Evolutionary conservation across 495 filamentous ascomycete genomes (phyloP), one percentile per base, ranked within the genome.

Genomic region (Aspergillus bertholletiae): DNA sequence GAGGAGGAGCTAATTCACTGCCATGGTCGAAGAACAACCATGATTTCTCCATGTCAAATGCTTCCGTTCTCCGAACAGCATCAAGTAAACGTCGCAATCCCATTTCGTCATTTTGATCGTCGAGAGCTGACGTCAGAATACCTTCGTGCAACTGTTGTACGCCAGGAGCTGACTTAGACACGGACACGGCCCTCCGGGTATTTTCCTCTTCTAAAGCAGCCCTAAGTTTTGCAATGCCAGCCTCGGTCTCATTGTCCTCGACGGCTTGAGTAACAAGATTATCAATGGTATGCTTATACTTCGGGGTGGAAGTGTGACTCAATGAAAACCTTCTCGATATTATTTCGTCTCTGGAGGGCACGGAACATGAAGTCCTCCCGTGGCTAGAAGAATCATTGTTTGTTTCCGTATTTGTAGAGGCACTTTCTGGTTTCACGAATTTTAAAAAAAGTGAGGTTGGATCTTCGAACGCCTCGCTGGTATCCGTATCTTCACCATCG

Each of bases 31-130:
- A 88, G 66, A 95, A 94, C 46, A 81, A 83, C 80, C 84, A 93
- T 17, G 74, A 66, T 35, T 77, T 81, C 18, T 80, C 78, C 13
- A 78, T 61, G 15, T 80, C 77, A 35, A 84, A 79, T 9, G 86
- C 86, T 53, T 92, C 87, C 8, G 88, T 93, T 58, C 91, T 80
- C 58, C 84, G 80, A 30, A 95, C 79, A 32, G 90, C 90, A 49
- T 81, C 78, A 32, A 86, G 71, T 7, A 94, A 68, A 65, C 84
- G 86, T 46, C 74, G 72, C 3, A 80, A 67, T 7, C 71, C 78
- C 22, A 75, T 69, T 26, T 79, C 82, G 49, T 84, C 80, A 45
- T 82, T 78, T 3, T 78, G 67, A n/a, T 78, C 74, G 11, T 73
- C 56, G 21, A 86, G 62, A 1, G 71, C 72, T 2, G 67, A 70